A percentile compares a stretch with the other conserved stretches of the same genome.
These are phyloP conservation scores for Simplicillium aogashimaense DNA, from an alignment of 2,329 filamentous ascomycete species.

Conservation along the genomic window DNA sequence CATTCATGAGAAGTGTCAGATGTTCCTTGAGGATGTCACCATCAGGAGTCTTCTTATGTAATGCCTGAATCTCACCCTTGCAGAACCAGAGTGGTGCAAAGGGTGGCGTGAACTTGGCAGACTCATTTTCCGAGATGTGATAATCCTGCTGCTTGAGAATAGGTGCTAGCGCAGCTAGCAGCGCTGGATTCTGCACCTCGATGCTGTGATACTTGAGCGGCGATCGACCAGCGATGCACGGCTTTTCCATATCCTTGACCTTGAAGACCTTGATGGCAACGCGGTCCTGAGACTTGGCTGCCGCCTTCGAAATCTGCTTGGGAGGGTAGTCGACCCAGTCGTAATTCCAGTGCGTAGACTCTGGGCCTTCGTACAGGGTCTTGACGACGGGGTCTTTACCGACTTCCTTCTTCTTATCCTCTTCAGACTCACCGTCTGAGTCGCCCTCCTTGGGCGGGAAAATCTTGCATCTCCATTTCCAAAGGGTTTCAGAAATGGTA, in stretches of 20 bases:
- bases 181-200: slow-evolving; percentile 29
- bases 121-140: slow-evolving; percentile 25
- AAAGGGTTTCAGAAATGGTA: slow-evolving; percentile 15
- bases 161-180: slow-evolving; percentile 30
- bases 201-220: slow-evolving; percentile 29
- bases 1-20: slow-evolving; percentile 26
- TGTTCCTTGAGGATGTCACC: slow-evolving; percentile 22
- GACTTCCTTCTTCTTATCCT: slow-evolving; percentile 10
- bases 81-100: slow-evolving; percentile 34
- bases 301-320: slow-evolving; percentile 28
- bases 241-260: slow-evolving; percentile 30
- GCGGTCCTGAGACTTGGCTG: slow-evolving; percentile 22
- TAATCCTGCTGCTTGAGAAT: slow-evolving; percentile 30
- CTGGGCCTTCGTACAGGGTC: slow-evolving; percentile 27
- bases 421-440: slow-evolving; percentile 9
- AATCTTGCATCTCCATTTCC: slow-evolving; percentile 22
- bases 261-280: slow-evolving; percentile 36
- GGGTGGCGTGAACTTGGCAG: slow-evolving; percentile 24
- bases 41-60: slow-evolving; percentile 15
- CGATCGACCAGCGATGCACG: slow-evolving; percentile 24
- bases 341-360: slow-evolving; percentile 12
- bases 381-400: slow-evolving; percentile 22
- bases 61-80: slow-evolving; percentile 27
- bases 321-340: slow-evolving; percentile 32
- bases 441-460: slow-evolving; percentile 5